Evolutionary conservation across 768 basidiomycete genomes (phyloP).

Genomic region (Rhodotorula babjevae): DNA sequence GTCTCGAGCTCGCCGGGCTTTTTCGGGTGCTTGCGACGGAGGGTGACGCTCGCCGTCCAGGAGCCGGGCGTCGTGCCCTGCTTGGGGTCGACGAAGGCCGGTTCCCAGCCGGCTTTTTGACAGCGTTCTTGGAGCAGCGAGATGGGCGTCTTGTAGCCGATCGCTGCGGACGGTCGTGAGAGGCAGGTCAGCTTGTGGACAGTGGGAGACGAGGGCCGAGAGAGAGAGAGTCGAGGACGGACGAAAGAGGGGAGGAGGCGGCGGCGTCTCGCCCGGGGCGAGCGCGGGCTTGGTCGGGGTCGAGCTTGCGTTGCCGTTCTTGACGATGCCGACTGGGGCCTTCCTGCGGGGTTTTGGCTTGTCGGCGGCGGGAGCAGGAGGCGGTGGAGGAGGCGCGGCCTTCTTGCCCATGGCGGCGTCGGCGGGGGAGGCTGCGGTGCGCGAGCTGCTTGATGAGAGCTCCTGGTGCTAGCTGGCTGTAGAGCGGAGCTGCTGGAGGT

Average conservation of each 20-base stretch:
- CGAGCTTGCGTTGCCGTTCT: conserved; percentile 20
- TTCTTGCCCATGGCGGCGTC: conserved; percentile 5
- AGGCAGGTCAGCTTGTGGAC: background rate
- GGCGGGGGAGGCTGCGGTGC: background rate
- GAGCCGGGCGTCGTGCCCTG: conserved; percentile 48
- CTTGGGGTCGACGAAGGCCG: conserved; percentile 72
- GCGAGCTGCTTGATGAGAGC: background rate
- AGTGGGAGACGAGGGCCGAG: too few relatives aligned
- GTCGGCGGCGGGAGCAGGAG: background rate
- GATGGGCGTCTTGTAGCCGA: conserved; percentile 75
- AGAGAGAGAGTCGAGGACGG: background rate
- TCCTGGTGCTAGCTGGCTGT: too few relatives aligned
- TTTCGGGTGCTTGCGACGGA: conserved; percentile 64
- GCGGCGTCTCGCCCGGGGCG: conserved; percentile 24
- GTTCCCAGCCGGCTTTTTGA: conserved; percentile 85
- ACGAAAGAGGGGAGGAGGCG: conserved; percentile 35
- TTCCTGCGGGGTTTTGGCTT: conserved; percentile 12
- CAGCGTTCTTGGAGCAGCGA: conserved; percentile 80
- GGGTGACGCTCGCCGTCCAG: conserved; percentile 62
- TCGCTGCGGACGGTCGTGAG: conserved; percentile 4
- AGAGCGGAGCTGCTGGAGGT: too few relatives aligned
- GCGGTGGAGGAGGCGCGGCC: background rate
- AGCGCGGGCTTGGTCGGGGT: conserved; percentile 10
- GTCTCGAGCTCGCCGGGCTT: conserved; percentile 59
- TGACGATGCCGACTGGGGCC: conserved; percentile 28